Percentiles rank a stretch among this genome's conserved stretches.
Evolutionary conservation across 2,329 filamentous ascomycete species (phyloP).

Genomic region (Ceratocystiopsis brevicomis): DNA sequence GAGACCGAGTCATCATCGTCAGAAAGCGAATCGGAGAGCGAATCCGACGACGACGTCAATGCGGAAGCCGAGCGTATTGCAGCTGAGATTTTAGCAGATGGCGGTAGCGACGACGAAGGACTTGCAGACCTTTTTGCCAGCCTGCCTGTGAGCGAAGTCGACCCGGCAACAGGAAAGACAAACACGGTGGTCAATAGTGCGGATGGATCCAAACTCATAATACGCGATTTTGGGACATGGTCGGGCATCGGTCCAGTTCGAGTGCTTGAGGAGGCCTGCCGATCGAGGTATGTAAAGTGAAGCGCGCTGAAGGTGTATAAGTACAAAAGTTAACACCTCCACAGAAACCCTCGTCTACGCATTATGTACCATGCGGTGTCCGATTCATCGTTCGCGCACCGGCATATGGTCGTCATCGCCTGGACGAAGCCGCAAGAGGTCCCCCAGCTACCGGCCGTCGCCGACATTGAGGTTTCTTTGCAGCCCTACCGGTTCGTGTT

Average conservation of each 20-base stretch:
- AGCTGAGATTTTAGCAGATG: conserved; percentile 36
- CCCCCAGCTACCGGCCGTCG: conserved; percentile 17
- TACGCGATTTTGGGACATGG: conserved; percentile 74
- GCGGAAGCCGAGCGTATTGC: conserved; percentile 40
- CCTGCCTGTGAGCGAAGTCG: conserved; percentile 40
- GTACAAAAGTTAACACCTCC: no score
- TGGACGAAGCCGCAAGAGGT: conserved; percentile 60
- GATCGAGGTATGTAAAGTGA: conserved; percentile 38
- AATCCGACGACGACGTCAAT: conserved; percentile 27
- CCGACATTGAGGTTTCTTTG: conserved; percentile 25
- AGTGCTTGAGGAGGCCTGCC: conserved; percentile 73
- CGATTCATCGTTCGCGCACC: conserved; percentile 52
- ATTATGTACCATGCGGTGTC: conserved; percentile 53
- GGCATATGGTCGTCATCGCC: conserved; percentile 52
- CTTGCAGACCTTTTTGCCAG: conserved; percentile 38
- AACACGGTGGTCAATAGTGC: conserved; percentile 33
- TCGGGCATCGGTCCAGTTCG: conserved; percentile 57
- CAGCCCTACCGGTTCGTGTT: conserved; percentile 39
- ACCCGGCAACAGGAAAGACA: conserved; percentile 37
- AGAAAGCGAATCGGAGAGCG: conserved; percentile 11
- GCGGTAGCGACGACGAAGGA: conserved; percentile 29
- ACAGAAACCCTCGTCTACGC: no score
- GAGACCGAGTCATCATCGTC: conserved; percentile 10
- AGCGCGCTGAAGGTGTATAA: no score
- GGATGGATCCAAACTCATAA: conserved; percentile 35